phyloP scores from a whole-genome alignment of 2,329 filamentous ascomycete species.

The Alternaria triticina region DNA sequence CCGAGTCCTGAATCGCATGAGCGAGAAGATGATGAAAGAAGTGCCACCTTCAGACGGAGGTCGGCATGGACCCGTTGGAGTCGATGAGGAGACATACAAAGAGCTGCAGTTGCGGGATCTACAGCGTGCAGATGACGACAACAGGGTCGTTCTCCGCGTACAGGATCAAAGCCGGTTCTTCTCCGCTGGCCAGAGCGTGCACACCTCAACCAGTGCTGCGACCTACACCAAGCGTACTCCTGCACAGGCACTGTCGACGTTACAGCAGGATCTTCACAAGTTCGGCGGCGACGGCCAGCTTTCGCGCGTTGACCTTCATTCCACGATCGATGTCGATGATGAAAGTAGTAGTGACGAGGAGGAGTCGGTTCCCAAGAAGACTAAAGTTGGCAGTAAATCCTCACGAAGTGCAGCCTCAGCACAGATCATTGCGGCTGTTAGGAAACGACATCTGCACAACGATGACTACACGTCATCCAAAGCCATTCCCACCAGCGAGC shows the following conservation, averaged over 20 bases:
- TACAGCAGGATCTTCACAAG: constrained; percentile 68
- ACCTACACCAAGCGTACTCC: constrained; percentile 75
- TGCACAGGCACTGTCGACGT: constrained; percentile 67
- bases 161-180: constrained; percentile 88
- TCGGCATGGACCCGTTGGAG: constrained; percentile 67
- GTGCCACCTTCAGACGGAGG: constrained; percentile 80
- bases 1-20: constrained; percentile 85
- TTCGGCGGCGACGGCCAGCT: constrained; percentile 39
- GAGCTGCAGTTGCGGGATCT: constrained; percentile 82
- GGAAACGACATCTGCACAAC: constrained; percentile 65
- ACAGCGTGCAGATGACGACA: constrained; percentile 73
- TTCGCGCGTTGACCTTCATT: constrained; percentile 62
- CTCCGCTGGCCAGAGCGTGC: constrained; percentile 57
- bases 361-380: constrained; percentile 62
- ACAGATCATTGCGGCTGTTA: constrained; percentile 70
- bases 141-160: constrained; percentile 83
- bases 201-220: constrained; percentile 56
- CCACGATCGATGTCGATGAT: constrained; percentile 71
- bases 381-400: constrained; percentile 72
- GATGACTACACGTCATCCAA: constrained; percentile 45
- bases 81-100: constrained; percentile 76
- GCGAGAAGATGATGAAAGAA: constrained; percentile 90
- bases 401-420: constrained; percentile 69
- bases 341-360: constrained; percentile 64
- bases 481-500: constrained; percentile 31